Evolutionary conservation across 1,284 basidiomycete species (phyloP).

Genomic region (Leccinum insigne): DNA sequence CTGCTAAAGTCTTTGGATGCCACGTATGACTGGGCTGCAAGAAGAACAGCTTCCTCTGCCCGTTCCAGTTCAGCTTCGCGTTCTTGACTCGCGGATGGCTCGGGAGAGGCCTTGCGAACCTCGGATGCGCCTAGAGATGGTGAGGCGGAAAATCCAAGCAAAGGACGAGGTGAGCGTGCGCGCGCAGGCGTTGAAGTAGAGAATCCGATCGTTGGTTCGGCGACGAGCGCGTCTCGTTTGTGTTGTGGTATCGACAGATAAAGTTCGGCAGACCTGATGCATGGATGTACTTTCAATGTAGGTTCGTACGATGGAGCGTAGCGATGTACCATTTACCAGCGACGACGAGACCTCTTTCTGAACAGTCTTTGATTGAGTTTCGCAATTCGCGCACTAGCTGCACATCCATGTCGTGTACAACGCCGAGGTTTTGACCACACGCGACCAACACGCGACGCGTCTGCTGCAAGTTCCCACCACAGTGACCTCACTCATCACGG

Average conservation of each 20-base stretch:
- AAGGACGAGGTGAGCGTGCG: conserved; percentile 40
- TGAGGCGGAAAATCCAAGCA: conserved; percentile 38
- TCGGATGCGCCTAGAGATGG: conserved; percentile 34
- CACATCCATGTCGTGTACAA: conserved; percentile 25
- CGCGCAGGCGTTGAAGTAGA: conserved; percentile 57
- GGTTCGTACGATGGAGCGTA: conserved; percentile 10
- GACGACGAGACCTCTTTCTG: conserved; percentile 54
- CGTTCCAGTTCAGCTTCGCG: conserved; percentile 52
- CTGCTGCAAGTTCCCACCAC: background rate
- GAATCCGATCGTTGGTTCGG: conserved; percentile 31
- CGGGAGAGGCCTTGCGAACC: conserved; percentile 28
- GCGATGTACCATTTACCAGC: conserved; percentile 72
- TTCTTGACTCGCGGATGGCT: conserved; percentile 28
- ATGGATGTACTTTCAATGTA: conserved; percentile 16
- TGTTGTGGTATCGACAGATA: conserved; percentile 57
- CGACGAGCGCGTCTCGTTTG: conserved; percentile 39
- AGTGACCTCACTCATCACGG: no score
- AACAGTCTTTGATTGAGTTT: conserved; percentile 57
- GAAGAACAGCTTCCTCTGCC: conserved; percentile 67
- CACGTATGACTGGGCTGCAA: conserved; percentile 76
- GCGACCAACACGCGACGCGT: background rate
- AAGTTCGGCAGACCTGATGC: conserved; percentile 68
- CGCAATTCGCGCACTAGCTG: conserved; percentile 47
- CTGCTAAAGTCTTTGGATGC: conserved; percentile 82
- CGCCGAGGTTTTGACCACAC: background rate